A percentile compares a stretch with the other conserved stretches of the same genome.
Evolutionary conservation across 2,329 filamentous ascomycete genomes (phyloP).

Genomic region (Cytospora piceicola): DNA sequence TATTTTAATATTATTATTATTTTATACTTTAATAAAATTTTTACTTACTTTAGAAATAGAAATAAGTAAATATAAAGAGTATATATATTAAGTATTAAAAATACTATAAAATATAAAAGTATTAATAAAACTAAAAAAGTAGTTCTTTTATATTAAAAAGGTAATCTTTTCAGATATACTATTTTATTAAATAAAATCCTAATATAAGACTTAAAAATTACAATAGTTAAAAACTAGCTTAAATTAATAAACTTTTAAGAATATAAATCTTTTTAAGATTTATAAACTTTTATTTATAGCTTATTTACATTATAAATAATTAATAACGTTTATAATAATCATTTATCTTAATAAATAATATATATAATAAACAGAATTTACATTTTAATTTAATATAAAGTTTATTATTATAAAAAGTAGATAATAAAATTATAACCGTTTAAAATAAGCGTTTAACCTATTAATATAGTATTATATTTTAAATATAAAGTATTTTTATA

Average conservation of each 20-base stretch:
- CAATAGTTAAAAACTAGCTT: conserved; percentile 1
- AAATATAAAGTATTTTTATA: no score
- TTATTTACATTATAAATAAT: neutral
- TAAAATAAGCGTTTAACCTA: no score
- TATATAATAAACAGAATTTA: no score
- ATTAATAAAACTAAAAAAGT: conserved; percentile 7
- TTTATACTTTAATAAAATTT: no score
- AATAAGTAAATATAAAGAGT: no score
- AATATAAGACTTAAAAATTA: neutral
- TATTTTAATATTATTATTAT: neutral
- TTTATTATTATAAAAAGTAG: no score
- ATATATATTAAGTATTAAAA: conserved; percentile 1
- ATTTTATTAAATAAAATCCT: neutral
- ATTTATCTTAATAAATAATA: no score
- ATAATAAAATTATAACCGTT: no score
- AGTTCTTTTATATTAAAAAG: conserved; percentile 6
- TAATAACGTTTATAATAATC: neutral
- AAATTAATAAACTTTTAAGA: neutral
- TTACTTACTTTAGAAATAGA: no score
- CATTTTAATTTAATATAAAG: no score
- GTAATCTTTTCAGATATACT: conserved; percentile 6
- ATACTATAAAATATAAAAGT: neutral
- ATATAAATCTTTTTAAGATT: neutral
- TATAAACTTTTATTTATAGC: conserved; percentile 13
- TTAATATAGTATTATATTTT: no score